phyloP scores from a whole-genome alignment of 2,329 filamentous ascomycete species.

The Domatiomyces catenatus region DNA sequence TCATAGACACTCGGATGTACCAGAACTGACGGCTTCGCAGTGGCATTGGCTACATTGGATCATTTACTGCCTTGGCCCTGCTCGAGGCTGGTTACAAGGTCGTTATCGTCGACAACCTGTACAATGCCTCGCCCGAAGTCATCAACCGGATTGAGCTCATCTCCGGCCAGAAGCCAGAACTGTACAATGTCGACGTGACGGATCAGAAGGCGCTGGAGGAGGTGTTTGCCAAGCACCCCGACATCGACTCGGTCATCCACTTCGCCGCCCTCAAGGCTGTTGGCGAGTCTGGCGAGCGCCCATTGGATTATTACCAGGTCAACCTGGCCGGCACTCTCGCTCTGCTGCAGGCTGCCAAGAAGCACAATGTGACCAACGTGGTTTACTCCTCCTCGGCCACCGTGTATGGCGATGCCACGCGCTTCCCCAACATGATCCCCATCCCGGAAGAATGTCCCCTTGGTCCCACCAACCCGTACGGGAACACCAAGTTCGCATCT shows the following conservation, averaged over 20 bases:
- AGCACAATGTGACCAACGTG: constrained; percentile 85
- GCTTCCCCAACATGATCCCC: constrained; percentile 94
- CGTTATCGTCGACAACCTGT: constrained; percentile 87
- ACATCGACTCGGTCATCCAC: constrained; percentile 96
- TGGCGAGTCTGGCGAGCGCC: constrained; percentile 84
- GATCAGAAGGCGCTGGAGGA: constrained; percentile 68
- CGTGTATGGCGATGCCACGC: constrained; percentile 93
- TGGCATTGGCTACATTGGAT: constrained; percentile 98
- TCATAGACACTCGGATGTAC: constrained; percentile 4
- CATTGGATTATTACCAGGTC: constrained; percentile 93
- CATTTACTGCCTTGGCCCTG: constrained; percentile 83
- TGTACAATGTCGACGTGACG: constrained; percentile 78
- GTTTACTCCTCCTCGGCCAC: constrained; percentile 98
- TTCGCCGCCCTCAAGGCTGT: constrained; percentile 98
- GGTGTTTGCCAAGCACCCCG: constrained; percentile 75
- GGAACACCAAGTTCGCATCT: constrained; percentile 85
- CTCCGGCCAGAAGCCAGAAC: constrained; percentile 69
- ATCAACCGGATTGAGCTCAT: constrained; percentile 92
- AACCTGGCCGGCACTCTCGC: constrained; percentile 87
- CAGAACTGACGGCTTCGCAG: constrained; percentile 33
- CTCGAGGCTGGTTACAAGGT: constrained; percentile 93
- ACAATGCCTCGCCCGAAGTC: constrained; percentile 87
- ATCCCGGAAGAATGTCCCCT: constrained; percentile 95
- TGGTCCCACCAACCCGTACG: constrained; percentile 93
- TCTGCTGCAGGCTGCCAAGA: constrained; percentile 73